These are phyloP conservation scores for Babesia caballi DNA, from an alignment of 169 alveolate species.

Conservation along the genomic window DNA sequence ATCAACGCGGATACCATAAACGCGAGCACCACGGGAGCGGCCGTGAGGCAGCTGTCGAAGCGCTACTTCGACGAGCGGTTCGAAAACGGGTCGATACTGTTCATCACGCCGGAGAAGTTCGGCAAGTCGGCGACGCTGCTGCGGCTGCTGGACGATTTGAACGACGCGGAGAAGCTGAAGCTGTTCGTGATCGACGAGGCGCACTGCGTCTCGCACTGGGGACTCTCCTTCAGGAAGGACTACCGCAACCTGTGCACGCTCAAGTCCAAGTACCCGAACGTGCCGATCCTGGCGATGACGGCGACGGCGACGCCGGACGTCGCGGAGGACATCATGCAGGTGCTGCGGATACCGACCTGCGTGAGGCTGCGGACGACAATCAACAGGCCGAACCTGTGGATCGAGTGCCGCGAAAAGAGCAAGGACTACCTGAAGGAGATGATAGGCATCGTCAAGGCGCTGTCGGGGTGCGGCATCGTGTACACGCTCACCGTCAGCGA, in stretches of 20 bases:
- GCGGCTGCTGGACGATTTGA: constrained; percentile 59
- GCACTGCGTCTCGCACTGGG: constrained; percentile 91
- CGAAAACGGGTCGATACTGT: constrained; percentile 72
- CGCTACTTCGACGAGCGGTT: constrained; percentile 15
- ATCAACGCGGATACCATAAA: constrained; percentile 72
- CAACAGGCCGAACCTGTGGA: constrained; percentile 81
- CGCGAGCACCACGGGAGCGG: constrained; percentile 55
- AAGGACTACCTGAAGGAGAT: constrained; percentile 61
- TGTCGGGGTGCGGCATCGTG: constrained; percentile 78
- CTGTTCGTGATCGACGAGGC: constrained; percentile 88
- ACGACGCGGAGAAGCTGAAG: constrained; percentile 69
- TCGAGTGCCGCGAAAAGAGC: constrained; percentile 77
- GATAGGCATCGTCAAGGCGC: constrained; percentile 44
- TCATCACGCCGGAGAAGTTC: constrained; percentile 81
- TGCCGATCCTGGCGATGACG: constrained; percentile 94
- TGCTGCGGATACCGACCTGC: constrained; percentile 75
- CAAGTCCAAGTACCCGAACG: constrained; percentile 83
- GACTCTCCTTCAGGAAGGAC: constrained; percentile 84
- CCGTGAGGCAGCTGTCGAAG: constrained; percentile 44
- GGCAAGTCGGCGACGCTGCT: constrained; percentile 69
- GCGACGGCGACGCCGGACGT: constrained; percentile 97
- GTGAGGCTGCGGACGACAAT: constrained; percentile 63
- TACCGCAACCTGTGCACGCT: constrained; percentile 86
- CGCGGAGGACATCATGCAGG: constrained; percentile 87
- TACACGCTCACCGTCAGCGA: constrained; percentile 92